These are phyloP conservation scores for Annulohypoxylon moriforme DNA, from an alignment of 495 filamentous ascomycete genomes.

Conservation along the genomic window DNA sequence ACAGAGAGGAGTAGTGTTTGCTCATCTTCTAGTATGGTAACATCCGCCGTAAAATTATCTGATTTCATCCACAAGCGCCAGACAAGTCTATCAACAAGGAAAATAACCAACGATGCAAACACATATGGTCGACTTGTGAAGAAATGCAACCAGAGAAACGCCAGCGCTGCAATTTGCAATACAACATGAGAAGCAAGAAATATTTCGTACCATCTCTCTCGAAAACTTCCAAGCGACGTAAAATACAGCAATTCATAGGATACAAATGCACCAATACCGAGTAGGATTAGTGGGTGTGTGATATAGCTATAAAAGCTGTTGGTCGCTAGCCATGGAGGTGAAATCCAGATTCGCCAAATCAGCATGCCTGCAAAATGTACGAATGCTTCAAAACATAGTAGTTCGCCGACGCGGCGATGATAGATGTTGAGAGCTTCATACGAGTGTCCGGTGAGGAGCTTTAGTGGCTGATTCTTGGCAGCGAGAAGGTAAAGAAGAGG, in stretches of 20 bases:
- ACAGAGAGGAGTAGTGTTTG: slow-evolving; percentile 62
- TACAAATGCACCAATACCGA: slow-evolving; percentile 61
- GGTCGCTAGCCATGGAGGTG: slow-evolving; percentile 51
- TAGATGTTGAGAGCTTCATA: slow-evolving; percentile 74
- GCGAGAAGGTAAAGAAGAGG: slow-evolving; percentile 70
- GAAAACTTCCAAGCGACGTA: slow-evolving; percentile 61
- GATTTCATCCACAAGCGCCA: slow-evolving; percentile 64
- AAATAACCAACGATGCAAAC: slow-evolving; percentile 57
- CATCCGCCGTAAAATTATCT: slow-evolving; percentile 54
- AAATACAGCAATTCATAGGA: slow-evolving; percentile 64
- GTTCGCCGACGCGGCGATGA: slow-evolving; percentile 65
- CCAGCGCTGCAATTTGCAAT: slow-evolving; percentile 62
- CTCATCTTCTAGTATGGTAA: slow-evolving; percentile 61
- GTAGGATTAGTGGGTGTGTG: slow-evolving; percentile 50
- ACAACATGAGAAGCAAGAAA: slow-evolving; percentile 68
- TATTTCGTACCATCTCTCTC: slow-evolving; percentile 64
- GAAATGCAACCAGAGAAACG: slow-evolving; percentile 67
- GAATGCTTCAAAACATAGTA: slow-evolving; percentile 58
- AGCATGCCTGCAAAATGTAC: slow-evolving; percentile 61
- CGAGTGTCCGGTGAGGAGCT: slow-evolving; percentile 67
- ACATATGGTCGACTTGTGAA: slow-evolving; percentile 46
- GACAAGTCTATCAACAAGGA: slow-evolving; percentile 67
- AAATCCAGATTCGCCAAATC: slow-evolving; percentile 59
- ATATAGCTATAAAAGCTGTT: slow-evolving; percentile 53
- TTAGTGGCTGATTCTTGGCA: slow-evolving; percentile 72